phyloP scores from a whole-genome alignment of 495 filamentous ascomycete species.

The Trypethelium eluteriae region DNA sequence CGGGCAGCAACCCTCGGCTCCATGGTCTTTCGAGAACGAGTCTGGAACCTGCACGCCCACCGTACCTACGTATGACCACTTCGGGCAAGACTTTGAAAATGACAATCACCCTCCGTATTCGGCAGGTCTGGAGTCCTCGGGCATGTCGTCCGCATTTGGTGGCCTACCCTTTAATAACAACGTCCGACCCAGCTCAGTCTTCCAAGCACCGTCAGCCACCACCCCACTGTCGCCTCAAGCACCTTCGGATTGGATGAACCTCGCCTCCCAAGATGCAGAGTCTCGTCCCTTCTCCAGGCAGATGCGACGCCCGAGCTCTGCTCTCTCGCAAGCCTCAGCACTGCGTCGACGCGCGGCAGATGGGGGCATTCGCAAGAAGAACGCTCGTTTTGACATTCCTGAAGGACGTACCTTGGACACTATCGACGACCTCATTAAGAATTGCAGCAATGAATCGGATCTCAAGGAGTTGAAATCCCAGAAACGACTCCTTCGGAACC shows the following conservation, averaged over 20 bases:
- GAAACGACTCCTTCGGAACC: constrained; percentile 88
- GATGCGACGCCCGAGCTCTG: constrained; percentile 62
- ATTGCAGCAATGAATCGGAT: constrained; percentile 83
- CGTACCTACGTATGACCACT: constrained; percentile 28
- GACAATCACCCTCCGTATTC: constrained; percentile 40
- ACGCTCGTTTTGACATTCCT: constrained; percentile 95
- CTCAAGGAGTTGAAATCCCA: constrained; percentile 98
- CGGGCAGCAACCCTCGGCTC: constrained; percentile 2
- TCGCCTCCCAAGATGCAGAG: constrained; percentile 44
- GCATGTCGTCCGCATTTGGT: constrained; percentile 33
- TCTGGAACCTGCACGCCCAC: constrained; percentile 41
- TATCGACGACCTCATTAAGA: constrained; percentile 86
- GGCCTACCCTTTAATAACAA: constrained; percentile 28
- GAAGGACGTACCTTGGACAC: constrained; percentile 86
- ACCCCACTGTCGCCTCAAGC: constrained; percentile 54
- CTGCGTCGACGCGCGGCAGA: constrained; percentile 93
- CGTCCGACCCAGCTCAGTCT: constrained; percentile 28
- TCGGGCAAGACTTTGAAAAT: constrained; percentile 32
- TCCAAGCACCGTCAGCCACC: constrained; percentile 36
- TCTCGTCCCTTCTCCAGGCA: constrained; percentile 60
- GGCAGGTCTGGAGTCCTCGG: constrained; percentile 33
- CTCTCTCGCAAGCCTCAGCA: constrained; percentile 83
- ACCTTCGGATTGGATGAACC: constrained; percentile 53
- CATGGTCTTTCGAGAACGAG: constrained; percentile 32
- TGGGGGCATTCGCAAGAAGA: constrained; percentile 97